Evolutionary conservation across 495 filamentous ascomycete genomes (phyloP).

Genomic region (Filosporella fistucella): DNA sequence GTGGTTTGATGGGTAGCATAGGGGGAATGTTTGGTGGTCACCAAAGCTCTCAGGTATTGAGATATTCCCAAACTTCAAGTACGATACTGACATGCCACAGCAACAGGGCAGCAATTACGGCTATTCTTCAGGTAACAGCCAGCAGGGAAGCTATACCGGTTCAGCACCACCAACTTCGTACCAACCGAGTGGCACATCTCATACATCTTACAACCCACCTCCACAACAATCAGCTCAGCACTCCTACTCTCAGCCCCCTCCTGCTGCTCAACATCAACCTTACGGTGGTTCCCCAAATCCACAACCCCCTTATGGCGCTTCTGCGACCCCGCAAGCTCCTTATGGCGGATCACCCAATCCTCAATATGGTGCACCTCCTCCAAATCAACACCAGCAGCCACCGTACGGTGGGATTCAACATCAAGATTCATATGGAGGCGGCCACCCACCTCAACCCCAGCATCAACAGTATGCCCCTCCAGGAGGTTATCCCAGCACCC

Average conservation of each 20-base stretch:
- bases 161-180: conserved; percentile 45
- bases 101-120: conserved; percentile 31
- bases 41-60: conserved; percentile 5
- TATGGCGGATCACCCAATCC: conserved; percentile 22
- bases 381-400: conserved; percentile 18
- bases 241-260: conserved; percentile 14
- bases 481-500: neutral
- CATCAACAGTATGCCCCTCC: conserved; percentile 15
- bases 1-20: conserved; percentile 9
- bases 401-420: conserved; percentile 21
- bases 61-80: neutral
- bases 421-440: conserved; percentile 17
- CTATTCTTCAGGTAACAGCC: conserved; percentile 39
- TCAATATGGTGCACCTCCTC: conserved; percentile 19
- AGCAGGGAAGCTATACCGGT: conserved; percentile 38
- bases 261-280: conserved; percentile 2
- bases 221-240: conserved; percentile 17
- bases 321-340: conserved; percentile 14
- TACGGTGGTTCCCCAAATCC: conserved; percentile 11
- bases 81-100: conserved; percentile 1
- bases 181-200: conserved; percentile 27
- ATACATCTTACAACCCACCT: conserved; percentile 14
- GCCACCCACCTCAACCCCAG: conserved; percentile 15
- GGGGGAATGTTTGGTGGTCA: conserved; percentile 22
- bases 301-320: conserved; percentile 13